A percentile compares a stretch with the other conserved stretches of the same genome.
These are phyloP conservation scores for Ogataea polymorpha DNA, from an alignment of 805 yeast species.

Conservation along the genomic window DNA sequence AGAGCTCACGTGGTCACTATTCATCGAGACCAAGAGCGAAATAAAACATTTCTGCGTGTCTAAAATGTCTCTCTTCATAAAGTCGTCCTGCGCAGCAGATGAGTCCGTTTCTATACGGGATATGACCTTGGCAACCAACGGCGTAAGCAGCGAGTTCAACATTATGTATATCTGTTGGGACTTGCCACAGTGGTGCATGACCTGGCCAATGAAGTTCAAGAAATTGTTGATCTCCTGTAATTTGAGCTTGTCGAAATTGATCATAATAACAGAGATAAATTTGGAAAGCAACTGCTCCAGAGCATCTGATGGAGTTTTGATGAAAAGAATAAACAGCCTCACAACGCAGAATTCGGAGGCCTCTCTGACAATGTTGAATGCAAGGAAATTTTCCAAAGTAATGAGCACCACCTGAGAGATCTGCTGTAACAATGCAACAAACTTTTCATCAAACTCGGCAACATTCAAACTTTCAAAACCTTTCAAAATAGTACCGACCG, in stretches of 20 bases:
- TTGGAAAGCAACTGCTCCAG: slow-evolving; percentile 55
- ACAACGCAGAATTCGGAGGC: slow-evolving; percentile 86
- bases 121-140: slow-evolving; percentile 67
- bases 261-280: slow-evolving; percentile 64
- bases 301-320: slow-evolving; percentile 32
- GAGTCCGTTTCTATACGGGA: slow-evolving; percentile 28
- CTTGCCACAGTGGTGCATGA: slow-evolving; percentile 70
- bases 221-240: slow-evolving; percentile 74
- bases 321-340: slow-evolving; percentile 75
- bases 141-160: slow-evolving; percentile 68
- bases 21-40: slow-evolving; percentile 63
- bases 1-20: slow-evolving; percentile 76
- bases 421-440: slow-evolving; percentile 31
- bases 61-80: slow-evolving; percentile 52
- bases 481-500: slow-evolving; percentile 84
- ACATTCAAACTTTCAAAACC: slow-evolving; percentile 58
- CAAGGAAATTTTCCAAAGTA: slow-evolving; percentile 72
- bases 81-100: slow-evolving; percentile 29
- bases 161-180: slow-evolving; percentile 69
- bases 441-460: slow-evolving; percentile 33
- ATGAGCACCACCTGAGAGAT: slow-evolving; percentile 76
- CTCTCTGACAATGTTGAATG: slow-evolving; percentile 70
- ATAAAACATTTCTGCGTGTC: slow-evolving; percentile 68
- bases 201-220: slow-evolving; percentile 81
- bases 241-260: slow-evolving; percentile 53